phyloP scores from a whole-genome alignment of 2,329 filamentous ascomycete genomes.

The Paecilomyces dactylethromorphus region DNA sequence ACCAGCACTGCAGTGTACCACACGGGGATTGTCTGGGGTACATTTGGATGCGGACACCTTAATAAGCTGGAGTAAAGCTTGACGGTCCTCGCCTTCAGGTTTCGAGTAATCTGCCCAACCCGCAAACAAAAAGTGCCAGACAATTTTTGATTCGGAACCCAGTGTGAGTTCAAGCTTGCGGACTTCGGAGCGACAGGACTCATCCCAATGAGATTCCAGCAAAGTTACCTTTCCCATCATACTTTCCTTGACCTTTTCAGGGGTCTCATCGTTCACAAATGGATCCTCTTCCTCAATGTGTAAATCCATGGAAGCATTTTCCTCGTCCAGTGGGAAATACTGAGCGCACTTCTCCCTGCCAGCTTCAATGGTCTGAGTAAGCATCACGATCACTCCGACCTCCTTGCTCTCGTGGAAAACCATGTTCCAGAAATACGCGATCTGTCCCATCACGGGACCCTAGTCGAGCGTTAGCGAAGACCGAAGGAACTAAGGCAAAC shows the following conservation, averaged over 20 bases:
- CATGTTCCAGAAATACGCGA: constrained; percentile 93
- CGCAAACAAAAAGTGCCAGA: constrained; percentile 81
- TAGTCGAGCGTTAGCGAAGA: constrained; percentile 20
- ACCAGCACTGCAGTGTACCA: constrained; percentile 84
- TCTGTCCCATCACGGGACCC: constrained; percentile 71
- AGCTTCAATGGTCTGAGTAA: constrained; percentile 80
- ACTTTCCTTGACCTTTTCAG: constrained; percentile 56
- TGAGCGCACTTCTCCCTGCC: constrained; percentile 77
- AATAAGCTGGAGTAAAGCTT: constrained; percentile 47
- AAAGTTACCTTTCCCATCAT: constrained; percentile 65
- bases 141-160: constrained; percentile 51
- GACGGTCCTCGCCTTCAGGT: constrained; percentile 52
- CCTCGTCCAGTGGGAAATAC: constrained; percentile 66
- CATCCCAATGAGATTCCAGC: constrained; percentile 48
- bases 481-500: not conserved
- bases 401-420: constrained; percentile 71
- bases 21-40: constrained; percentile 60
- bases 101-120: constrained; percentile 89
- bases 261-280: constrained; percentile 50
- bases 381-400: constrained; percentile 83
- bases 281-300: constrained; percentile 28
- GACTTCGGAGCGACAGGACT: constrained; percentile 57
- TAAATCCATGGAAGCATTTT: constrained; percentile 44
- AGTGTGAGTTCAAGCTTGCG: constrained; percentile 59
- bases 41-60: constrained; percentile 39